Percentiles rank a stretch among this genome's conserved stretches.
Conservation (phyloP, 2,329 filamentous ascomycete species). For the Hymenoscyphus albidus region DNA sequence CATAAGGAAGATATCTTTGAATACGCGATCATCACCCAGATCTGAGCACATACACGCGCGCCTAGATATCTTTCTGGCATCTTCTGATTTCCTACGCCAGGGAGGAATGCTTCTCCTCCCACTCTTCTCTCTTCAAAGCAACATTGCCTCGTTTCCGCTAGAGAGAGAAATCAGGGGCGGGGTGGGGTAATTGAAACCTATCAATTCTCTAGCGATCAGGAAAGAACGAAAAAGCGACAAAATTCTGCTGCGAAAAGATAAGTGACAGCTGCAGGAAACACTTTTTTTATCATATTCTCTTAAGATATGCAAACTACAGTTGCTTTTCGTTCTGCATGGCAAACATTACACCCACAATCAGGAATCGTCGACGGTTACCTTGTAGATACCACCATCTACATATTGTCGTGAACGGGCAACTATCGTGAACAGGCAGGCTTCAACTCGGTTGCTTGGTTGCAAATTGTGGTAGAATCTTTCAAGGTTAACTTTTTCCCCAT, state of each 20-base stretch:
- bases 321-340: background rate
- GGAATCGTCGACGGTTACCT: background rate
- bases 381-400: background rate
- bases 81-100: background rate
- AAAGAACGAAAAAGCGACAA: background rate
- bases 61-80: background rate
- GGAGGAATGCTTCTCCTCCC: background rate
- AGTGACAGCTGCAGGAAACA: background rate
- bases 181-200: background rate
- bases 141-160: background rate
- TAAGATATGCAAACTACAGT: background rate
- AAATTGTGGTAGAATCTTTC: background rate
- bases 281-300: background rate
- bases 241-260: background rate
- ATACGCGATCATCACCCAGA: too few species aligned
- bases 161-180: background rate
- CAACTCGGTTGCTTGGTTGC: background rate
- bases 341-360: background rate
- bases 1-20: too few species aligned
- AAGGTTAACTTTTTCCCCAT: background rate
- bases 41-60: background rate
- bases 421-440: too few species aligned
- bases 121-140: background rate
- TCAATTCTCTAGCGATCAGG: background rate
- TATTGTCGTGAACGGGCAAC: background rate